Evolutionary conservation across 1,139 yeast genomes (phyloP).

Genomic region (Pichia inconspicua): DNA sequence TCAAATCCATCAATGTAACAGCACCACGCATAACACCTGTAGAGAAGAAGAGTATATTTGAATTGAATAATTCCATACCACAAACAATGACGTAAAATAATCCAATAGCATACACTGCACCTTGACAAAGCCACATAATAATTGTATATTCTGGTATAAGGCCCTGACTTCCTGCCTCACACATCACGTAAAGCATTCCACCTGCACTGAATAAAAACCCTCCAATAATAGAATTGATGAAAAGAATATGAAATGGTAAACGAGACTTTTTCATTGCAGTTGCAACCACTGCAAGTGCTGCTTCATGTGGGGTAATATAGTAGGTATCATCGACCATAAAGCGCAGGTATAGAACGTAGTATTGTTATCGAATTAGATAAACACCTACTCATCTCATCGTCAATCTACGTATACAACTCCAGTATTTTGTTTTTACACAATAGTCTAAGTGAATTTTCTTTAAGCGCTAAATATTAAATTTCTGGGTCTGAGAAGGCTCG

Average conservation of each 20-base stretch:
- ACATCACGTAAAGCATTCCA: constrained; percentile 57
- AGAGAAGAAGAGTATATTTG: constrained; percentile 60
- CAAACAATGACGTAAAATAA: constrained; percentile 62
- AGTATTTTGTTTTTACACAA: too few relatives aligned
- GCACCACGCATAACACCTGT: constrained; percentile 65
- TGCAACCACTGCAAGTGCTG: constrained; percentile 76
- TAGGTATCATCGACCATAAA: constrained; percentile 39
- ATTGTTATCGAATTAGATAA: too few relatives aligned
- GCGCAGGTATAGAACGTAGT: too few relatives aligned
- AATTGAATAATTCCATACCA: constrained; percentile 70
- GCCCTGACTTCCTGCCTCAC: constrained; percentile 45
- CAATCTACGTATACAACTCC: too few relatives aligned
- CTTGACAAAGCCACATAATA: constrained; percentile 44
- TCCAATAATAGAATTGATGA: constrained; percentile 59
- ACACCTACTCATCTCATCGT: too few relatives aligned
- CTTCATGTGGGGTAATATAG: constrained; percentile 67
- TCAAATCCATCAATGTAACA: constrained; percentile 51
- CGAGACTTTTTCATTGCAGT: constrained; percentile 77
- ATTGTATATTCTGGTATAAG: constrained; percentile 40
- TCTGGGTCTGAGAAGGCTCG: background rate
- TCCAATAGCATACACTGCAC: constrained; percentile 58
- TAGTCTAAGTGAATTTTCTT: too few relatives aligned
- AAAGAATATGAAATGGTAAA: constrained; percentile 46
- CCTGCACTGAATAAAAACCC: constrained; percentile 66
- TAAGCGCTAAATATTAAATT: background rate